A percentile compares a stretch with the other conserved stretches of the same genome.
Conservation (phyloP, 805 yeast genomes). For the Hanseniaspora occidentalis region DNA sequence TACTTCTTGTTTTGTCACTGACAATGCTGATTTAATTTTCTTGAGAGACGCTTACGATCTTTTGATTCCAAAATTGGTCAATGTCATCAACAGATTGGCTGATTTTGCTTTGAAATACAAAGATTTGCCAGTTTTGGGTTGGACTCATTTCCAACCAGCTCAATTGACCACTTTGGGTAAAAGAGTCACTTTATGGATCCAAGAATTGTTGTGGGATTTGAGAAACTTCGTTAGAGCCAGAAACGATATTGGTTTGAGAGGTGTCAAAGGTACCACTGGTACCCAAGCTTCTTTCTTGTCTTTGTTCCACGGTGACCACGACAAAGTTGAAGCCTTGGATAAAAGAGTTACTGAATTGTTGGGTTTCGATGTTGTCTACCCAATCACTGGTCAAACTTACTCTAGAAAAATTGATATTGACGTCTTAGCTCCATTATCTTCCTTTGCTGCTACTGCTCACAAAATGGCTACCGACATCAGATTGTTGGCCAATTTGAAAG, state of each 20-base stretch:
- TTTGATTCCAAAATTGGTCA: constrained; percentile 86
- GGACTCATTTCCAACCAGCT: constrained; percentile 99
- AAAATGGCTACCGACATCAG: constrained; percentile 97
- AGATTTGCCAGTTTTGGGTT: constrained; percentile 93
- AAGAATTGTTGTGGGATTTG: constrained; percentile 95
- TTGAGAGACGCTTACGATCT: constrained; percentile 91
- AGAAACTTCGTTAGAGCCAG: constrained; percentile 93
- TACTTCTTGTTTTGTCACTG: constrained; percentile 95
- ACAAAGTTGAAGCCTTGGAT: constrained; percentile 87
- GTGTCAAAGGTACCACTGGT: constrained; percentile 98
- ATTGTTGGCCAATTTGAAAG: constrained; percentile 90
- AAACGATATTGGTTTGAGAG: constrained; percentile 90
- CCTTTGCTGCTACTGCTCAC: constrained; percentile 93
- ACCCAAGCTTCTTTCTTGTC: constrained; percentile 95
- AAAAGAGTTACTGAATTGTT: constrained; percentile 83
- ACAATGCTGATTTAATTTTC: constrained; percentile 94
- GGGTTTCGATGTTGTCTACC: constrained; percentile 92
- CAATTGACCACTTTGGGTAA: constrained; percentile 98
- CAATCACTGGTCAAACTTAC: constrained; percentile 98
- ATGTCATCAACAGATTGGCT: constrained; percentile 82
- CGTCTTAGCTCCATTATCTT: constrained; percentile 80
- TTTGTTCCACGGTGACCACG: constrained; percentile 93
- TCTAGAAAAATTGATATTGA: constrained; percentile 97
- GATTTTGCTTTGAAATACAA: constrained; percentile 84
- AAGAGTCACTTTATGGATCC: constrained; percentile 95